phyloP scores from a whole-genome alignment of 179 eudicot genomes.

The Amaranthus tricolor region DNA sequence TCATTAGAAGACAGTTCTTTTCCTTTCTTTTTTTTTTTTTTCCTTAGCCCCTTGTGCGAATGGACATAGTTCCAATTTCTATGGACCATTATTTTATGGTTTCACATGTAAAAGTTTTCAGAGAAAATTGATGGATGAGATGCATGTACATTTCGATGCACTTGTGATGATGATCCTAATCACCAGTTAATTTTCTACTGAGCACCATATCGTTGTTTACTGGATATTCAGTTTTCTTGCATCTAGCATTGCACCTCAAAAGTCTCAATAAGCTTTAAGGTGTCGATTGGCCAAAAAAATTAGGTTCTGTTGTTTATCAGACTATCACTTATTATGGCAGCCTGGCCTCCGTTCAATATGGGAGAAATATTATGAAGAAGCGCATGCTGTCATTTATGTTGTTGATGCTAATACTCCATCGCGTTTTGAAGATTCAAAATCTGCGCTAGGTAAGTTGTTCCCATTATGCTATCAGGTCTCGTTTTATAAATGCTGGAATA shows the following conservation, averaged over 20 bases:
- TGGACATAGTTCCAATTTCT: not conserved
- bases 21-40: not conserved
- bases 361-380: conserved; percentile 99
- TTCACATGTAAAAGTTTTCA: not conserved
- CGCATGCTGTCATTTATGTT: conserved; percentile 92
- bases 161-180: not conserved
- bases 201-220: conserved; percentile 3
- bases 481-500: not conserved
- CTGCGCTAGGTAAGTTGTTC: conserved; percentile 66
- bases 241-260: not conserved
- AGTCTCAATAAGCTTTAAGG: not conserved
- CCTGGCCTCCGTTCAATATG: conserved; percentile 95
- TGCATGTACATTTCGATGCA: no score
- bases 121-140: no score
- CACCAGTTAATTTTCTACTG: not conserved
- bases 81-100: not conserved
- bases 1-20: not conserved
- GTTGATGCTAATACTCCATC: conserved; percentile 87
- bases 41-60: not conserved
- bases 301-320: not conserved
- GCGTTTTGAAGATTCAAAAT: conserved; percentile 94
- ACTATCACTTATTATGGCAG: conserved; percentile 38
- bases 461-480: not conserved
- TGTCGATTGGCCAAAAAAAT: not conserved
- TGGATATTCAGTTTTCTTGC: not conserved